These are phyloP conservation scores for Austroboletus niveus DNA, from an alignment of 1,284 basidiomycete genomes.

Conservation along the genomic window DNA sequence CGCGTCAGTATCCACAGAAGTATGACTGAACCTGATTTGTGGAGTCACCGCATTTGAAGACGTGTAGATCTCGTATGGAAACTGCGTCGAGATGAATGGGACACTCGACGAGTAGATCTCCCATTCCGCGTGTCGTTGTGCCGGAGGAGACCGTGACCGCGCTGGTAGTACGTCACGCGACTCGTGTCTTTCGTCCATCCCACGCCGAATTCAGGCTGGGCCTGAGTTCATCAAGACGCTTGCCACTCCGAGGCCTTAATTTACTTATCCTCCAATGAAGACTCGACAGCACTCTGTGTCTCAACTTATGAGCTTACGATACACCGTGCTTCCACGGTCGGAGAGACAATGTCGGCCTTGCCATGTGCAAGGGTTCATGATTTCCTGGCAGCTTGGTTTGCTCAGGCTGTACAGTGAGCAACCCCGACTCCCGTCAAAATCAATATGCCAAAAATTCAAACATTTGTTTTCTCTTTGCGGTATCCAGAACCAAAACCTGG, in stretches of 20 bases:
- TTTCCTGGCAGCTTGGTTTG: no score
- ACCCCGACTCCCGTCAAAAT: neutral
- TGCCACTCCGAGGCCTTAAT: no score
- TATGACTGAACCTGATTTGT: slow-evolving; percentile 1
- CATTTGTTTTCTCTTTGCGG: slow-evolving; percentile 1
- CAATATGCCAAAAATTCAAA: neutral
- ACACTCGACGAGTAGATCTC: slow-evolving; percentile 28
- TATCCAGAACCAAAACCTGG: neutral
- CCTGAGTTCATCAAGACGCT: neutral
- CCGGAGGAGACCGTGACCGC: neutral
- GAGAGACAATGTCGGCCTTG: no score
- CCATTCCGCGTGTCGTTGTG: slow-evolving; percentile 13
- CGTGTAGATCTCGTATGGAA: slow-evolving; percentile 26
- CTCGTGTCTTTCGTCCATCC: neutral
- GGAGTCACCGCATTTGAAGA: slow-evolving; percentile 32
- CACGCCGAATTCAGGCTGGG: neutral
- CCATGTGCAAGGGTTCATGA: no score
- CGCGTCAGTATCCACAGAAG: slow-evolving; percentile 11
- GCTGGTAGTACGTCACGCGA: neutral
- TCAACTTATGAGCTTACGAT: no score
- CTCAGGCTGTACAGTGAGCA: no score
- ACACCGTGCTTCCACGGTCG: no score
- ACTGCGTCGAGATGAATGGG: slow-evolving; percentile 33
- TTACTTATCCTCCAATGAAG: no score
- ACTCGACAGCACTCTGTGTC: no score